These are phyloP conservation scores for Albatrellus sp. DNA, from an alignment of 1,284 basidiomycete species.

Conservation along the genomic window DNA sequence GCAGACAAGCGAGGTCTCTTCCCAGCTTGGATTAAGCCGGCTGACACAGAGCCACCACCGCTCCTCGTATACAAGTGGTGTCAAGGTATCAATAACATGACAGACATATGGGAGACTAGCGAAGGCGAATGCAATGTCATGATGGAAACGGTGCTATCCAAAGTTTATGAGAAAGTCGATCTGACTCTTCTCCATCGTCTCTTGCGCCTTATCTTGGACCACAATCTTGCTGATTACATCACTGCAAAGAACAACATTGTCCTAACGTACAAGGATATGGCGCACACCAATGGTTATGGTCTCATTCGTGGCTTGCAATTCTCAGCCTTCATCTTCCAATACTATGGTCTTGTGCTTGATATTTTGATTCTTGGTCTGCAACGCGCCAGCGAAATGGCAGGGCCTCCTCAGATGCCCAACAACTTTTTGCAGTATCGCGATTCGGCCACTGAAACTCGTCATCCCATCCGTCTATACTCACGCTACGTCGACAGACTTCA, in stretches of 20 bases:
- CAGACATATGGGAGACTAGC: constrained; percentile 92
- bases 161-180: constrained; percentile 98
- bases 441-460: constrained; percentile 83
- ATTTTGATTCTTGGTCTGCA: constrained; percentile 88
- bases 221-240: constrained; percentile 96
- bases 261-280: constrained; percentile 90
- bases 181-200: constrained; percentile 88
- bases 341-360: constrained; percentile 86
- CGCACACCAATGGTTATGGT: constrained; percentile 85
- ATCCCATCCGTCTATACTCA: constrained; percentile 91
- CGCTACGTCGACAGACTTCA: constrained; percentile 91
- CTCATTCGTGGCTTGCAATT: constrained; percentile 93
- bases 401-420: constrained; percentile 89
- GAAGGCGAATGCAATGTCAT: constrained; percentile 95
- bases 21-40: constrained; percentile 96
- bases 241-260: constrained; percentile 96
- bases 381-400: constrained; percentile 93
- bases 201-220: constrained; percentile 87
- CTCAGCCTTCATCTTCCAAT: constrained; percentile 95
- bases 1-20: constrained; percentile 96
- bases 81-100: constrained; percentile 87
- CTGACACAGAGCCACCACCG: constrained; percentile 91
- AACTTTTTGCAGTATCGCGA: constrained; percentile 95
- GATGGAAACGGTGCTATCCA: constrained; percentile 93
- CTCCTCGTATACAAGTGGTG: constrained; percentile 97